These are phyloP conservation scores for Pythium sp. DNA, from an alignment of 352 stramenopile genomes.

Conservation along the genomic window DNA sequence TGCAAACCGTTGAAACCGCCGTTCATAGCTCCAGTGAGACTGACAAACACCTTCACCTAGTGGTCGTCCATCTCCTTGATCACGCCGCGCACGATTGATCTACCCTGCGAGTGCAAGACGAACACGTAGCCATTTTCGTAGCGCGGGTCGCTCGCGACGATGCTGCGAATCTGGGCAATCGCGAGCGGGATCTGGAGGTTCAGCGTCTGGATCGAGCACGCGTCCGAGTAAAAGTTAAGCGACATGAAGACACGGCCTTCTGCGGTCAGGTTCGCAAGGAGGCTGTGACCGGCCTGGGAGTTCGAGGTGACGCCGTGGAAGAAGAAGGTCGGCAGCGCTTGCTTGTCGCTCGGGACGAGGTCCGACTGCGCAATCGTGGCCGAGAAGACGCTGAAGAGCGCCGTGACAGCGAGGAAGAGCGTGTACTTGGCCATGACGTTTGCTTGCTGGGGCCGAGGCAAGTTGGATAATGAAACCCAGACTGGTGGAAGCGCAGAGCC, in stretches of 20 bases:
- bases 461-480: too few relatives aligned
- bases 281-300: constrained; percentile 17
- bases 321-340: constrained; percentile 33
- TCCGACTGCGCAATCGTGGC: background rate
- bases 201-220: constrained; percentile 30
- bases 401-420: too few relatives aligned
- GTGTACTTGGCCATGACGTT: too few relatives aligned
- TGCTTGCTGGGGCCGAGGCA: too few relatives aligned
- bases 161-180: constrained; percentile 31
- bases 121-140: constrained; percentile 37
- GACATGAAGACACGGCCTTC: constrained; percentile 31
- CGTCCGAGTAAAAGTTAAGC: constrained; percentile 35
- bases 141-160: constrained; percentile 22
- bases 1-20: too few relatives aligned
- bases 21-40: too few relatives aligned
- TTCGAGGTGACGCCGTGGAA: constrained; percentile 43
- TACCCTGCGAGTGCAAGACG: too few relatives aligned
- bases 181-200: constrained; percentile 32
- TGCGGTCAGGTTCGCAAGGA: constrained; percentile 29
- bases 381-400: too few relatives aligned
- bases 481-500: too few relatives aligned
- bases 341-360: background rate
- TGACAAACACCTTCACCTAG: too few relatives aligned
- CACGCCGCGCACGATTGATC: too few relatives aligned
- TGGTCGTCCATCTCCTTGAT: too few relatives aligned